Evolutionary conservation across 2,329 filamentous ascomycete species (phyloP).

Genomic region (Coccinonectria pachysandricola): DNA sequence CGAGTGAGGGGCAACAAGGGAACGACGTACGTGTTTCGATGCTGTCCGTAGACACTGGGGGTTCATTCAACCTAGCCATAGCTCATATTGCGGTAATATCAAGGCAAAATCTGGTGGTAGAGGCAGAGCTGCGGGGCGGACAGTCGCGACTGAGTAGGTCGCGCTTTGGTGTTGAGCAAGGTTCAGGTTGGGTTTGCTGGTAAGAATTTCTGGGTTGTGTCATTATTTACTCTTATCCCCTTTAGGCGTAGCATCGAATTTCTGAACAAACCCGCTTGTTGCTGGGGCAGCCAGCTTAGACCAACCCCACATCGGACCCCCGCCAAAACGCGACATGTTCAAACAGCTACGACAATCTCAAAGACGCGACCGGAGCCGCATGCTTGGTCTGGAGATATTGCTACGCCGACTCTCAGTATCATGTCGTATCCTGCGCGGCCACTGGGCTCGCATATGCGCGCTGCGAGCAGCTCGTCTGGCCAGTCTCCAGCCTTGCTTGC

Average conservation of each 20-base stretch:
- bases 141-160: too few species aligned
- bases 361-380: constrained; percentile 2
- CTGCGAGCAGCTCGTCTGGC: constrained; percentile 44
- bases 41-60: constrained; percentile 55
- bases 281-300: constrained; percentile 14
- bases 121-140: too few species aligned
- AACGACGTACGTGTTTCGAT: constrained; percentile 57
- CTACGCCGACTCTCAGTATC: constrained; percentile 1
- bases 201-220: constrained; percentile 18
- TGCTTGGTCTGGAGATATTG: too few species aligned
- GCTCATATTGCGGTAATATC: constrained; percentile 29
- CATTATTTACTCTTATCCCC: constrained; percentile 25
- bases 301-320: constrained; percentile 19
- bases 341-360: constrained; percentile 3
- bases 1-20: constrained; percentile 3
- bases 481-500: constrained; percentile 62
- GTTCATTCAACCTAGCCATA: constrained; percentile 78
- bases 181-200: constrained; percentile 11
- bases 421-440: constrained; percentile 50
- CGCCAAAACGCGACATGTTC: constrained; percentile 12
- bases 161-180: constrained; percentile 15
- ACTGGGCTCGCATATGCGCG: constrained; percentile 57
- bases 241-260: constrained; percentile 16
- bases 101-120: too few species aligned
- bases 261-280: constrained; percentile 15